Percentiles rank a stretch among this genome's conserved stretches.
Conservation (phyloP, 75 land plant genomes). For the Selaginella moellendorffii region DNA sequence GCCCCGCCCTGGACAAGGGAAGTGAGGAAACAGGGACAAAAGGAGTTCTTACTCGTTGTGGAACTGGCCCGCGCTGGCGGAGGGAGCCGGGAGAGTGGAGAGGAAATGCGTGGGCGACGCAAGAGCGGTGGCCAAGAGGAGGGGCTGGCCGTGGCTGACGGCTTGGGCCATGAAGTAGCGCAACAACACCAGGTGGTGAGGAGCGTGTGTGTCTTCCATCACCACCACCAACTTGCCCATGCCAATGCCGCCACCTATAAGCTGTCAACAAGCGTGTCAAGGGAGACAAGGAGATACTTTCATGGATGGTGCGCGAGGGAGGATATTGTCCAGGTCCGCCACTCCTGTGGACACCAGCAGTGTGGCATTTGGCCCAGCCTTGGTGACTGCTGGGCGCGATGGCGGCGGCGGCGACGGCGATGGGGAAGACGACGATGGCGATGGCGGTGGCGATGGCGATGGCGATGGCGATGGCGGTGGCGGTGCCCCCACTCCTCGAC, state of each 20-base stretch:
- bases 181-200: conserved; percentile 76
- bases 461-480: not conserved
- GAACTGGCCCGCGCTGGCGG: not conserved
- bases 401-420: too few relatives aligned
- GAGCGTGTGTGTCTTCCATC: conserved; percentile 89
- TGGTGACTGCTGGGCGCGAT: conserved; percentile 25
- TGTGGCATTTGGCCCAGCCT: conserved; percentile 52
- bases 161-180: conserved; percentile 95
- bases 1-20: conserved; percentile 14
- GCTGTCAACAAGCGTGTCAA: conserved; percentile 25
- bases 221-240: conserved; percentile 73
- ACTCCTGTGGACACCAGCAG: conserved; percentile 69
- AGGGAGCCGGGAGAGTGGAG: conserved; percentile 57
- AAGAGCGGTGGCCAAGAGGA: conserved; percentile 61
- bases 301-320: not conserved
- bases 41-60: not conserved
- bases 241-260: conserved; percentile 79
- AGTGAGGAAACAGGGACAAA: not conserved
- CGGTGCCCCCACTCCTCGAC: not conserved
- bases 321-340: conserved; percentile 78
- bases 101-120: conserved; percentile 60
- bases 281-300: not conserved
- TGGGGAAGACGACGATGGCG: not conserved
- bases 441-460: not conserved
- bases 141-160: conserved; percentile 62